Conservation (phyloP, 352 stramenopile species). For the Pseudoperonospora humuli region DNA sequence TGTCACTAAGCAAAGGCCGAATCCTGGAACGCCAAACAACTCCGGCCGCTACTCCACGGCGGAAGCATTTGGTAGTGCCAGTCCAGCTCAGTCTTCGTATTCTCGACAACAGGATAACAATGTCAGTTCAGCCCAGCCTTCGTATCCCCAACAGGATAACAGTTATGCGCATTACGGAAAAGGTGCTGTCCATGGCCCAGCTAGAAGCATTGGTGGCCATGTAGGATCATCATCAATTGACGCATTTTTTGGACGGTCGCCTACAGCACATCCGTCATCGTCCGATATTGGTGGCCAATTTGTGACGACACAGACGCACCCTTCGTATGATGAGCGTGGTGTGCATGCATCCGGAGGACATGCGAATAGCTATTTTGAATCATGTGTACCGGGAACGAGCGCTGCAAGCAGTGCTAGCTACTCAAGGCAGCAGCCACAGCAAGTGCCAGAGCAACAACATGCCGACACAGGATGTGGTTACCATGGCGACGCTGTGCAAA, state of each 20-base stretch:
- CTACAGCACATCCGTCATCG: neutral
- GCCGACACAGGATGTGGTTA: constrained; percentile 5
- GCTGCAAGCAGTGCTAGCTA: constrained; percentile 6
- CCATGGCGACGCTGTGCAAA: constrained; percentile 1
- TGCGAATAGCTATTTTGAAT: constrained; percentile 11
- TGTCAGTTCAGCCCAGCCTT: no score
- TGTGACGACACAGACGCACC: neutral
- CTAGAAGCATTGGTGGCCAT: constrained; percentile 7
- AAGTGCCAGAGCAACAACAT: constrained; percentile 10
- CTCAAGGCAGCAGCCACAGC: constrained; percentile 13
- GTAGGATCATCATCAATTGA: constrained; percentile 12
- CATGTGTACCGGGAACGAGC: constrained; percentile 3
- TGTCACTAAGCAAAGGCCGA: no score
- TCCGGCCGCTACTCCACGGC: constrained; percentile 2
- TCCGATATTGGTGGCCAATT: constrained; percentile 10
- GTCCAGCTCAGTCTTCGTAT: constrained; percentile 7
- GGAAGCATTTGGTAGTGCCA: constrained; percentile 8
- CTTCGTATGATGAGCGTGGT: constrained; percentile 4
- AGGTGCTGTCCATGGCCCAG: neutral
- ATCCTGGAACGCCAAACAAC: no score
- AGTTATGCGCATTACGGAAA: constrained; percentile 6
- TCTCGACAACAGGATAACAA: constrained; percentile 9
- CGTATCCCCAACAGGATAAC: no score
- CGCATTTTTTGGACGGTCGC: constrained; percentile 20
- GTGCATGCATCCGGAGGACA: constrained; percentile 4